Conservation (phyloP, 2,329 filamentous ascomycete genomes). For the Lecanicillium sp. region DNA sequence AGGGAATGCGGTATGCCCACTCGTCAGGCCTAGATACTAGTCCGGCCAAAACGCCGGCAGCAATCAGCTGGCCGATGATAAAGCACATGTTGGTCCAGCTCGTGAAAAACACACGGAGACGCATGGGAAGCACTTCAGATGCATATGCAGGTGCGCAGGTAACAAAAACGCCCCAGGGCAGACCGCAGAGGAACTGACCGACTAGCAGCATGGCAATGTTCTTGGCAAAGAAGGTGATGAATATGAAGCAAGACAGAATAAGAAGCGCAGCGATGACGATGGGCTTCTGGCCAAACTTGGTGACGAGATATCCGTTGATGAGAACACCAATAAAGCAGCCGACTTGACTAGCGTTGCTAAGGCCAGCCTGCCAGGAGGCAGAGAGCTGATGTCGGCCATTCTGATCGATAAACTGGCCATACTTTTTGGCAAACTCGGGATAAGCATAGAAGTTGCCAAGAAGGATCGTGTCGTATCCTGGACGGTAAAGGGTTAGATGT, state of each 20-base stretch:
- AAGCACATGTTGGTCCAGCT: slow-evolving; percentile 33
- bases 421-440: slow-evolving; percentile 20
- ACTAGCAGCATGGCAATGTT: slow-evolving; percentile 25
- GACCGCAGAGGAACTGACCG: slow-evolving; percentile 30
- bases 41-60: slow-evolving; percentile 28
- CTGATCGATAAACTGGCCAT: slow-evolving; percentile 15
- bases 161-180: slow-evolving; percentile 31
- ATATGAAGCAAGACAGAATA: slow-evolving; percentile 28
- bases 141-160: slow-evolving; percentile 22
- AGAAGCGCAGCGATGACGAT: slow-evolving; percentile 30
- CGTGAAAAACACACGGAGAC: slow-evolving; percentile 28
- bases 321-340: slow-evolving; percentile 38
- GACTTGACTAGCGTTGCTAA: slow-evolving; percentile 31
- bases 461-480: slow-evolving; percentile 12
- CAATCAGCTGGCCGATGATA: slow-evolving; percentile 25
- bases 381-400: slow-evolving; percentile 26
- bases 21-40: slow-evolving; percentile 20
- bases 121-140: slow-evolving; percentile 12
- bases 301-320: slow-evolving; percentile 32
- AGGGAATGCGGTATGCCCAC: slow-evolving; percentile 34
- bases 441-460: slow-evolving; percentile 18
- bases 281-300: slow-evolving; percentile 29
- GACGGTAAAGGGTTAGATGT: background rate
- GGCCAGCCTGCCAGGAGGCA: slow-evolving; percentile 36
- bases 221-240: slow-evolving; percentile 31